A percentile compares a stretch with the other conserved stretches of the same genome.
These are phyloP conservation scores for Allium fistulosum DNA, from an alignment of 106 monocot species.

Conservation along the genomic window DNA sequence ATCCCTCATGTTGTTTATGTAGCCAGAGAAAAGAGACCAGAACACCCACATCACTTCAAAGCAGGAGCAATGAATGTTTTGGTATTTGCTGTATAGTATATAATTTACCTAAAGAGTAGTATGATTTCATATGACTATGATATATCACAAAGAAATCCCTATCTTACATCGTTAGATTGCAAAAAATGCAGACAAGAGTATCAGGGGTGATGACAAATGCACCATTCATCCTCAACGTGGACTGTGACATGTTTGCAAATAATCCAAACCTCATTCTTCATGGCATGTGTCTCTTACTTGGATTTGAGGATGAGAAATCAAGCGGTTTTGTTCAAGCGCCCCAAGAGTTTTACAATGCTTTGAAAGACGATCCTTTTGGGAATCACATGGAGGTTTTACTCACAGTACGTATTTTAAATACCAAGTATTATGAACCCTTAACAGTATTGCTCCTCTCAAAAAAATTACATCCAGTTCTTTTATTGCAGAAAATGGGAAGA, in stretches of 20 bases:
- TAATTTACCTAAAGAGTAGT: no score
- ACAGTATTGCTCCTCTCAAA: no score
- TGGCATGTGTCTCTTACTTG: conserved; percentile 55
- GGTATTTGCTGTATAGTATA: conserved; percentile 13
- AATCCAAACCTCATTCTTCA: conserved; percentile 41
- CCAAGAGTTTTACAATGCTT: conserved; percentile 39
- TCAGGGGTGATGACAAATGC: conserved; percentile 69
- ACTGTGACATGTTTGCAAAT: conserved; percentile 65
- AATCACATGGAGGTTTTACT: conserved; percentile 29
- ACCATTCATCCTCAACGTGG: conserved; percentile 65
- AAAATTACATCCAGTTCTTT: no score
- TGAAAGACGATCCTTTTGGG: conserved; percentile 59
- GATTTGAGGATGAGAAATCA: conserved; percentile 17
- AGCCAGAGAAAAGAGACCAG: conserved; percentile 55
- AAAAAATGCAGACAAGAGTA: conserved; percentile 40
- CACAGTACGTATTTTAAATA: not conserved
- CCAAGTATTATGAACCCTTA: no score
- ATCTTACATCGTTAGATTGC: no score
- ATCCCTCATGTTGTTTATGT: conserved; percentile 48
- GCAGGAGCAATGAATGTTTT: conserved; percentile 69
- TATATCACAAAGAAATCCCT: no score
- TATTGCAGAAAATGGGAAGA: not conserved
- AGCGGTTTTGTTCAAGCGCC: conserved; percentile 46
- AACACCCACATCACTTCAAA: conserved; percentile 43
- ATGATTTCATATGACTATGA: no score